These are phyloP conservation scores for Geotrichum histeridarum DNA, from an alignment of 1,139 yeast genomes.

Conservation along the genomic window DNA sequence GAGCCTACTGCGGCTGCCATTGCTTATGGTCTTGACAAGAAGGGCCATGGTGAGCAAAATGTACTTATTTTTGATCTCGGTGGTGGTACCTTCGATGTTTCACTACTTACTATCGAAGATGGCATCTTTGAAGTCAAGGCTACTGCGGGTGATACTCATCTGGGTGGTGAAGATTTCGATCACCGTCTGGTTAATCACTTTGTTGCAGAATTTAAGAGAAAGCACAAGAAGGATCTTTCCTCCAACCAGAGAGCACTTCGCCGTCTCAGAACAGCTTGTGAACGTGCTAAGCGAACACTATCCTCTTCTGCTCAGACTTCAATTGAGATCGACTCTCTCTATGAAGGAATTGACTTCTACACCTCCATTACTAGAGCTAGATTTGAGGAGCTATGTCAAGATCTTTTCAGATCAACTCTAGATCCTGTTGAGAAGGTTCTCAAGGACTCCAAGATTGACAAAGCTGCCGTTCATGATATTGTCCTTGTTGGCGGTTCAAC, in stretches of 20 bases:
- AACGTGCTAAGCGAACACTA: constrained; percentile 98
- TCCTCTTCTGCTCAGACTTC: constrained; percentile 96
- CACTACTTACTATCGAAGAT: constrained; percentile 92
- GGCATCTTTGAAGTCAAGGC: constrained; percentile 99
- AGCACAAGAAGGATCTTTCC: constrained; percentile 89
- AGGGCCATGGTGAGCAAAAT: constrained; percentile 77
- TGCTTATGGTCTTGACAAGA: constrained; percentile 95
- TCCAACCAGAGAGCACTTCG: constrained; percentile 92
- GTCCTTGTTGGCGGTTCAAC: constrained; percentile 99
- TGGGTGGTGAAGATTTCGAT: constrained; percentile 99
- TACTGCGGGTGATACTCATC: constrained; percentile 99
- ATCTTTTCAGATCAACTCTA: constrained; percentile 91
- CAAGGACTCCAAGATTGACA: constrained; percentile 88
- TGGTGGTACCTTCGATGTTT: constrained; percentile 99
- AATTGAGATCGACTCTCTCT: constrained; percentile 93
- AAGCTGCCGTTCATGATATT: constrained; percentile 87
- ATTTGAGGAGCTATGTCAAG: constrained; percentile 95
- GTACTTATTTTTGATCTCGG: constrained; percentile 93
- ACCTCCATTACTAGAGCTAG: constrained; percentile 97
- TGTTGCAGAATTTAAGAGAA: constrained; percentile 92
- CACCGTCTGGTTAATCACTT: constrained; percentile 92
- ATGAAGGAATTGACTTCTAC: constrained; percentile 95
- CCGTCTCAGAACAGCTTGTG: constrained; percentile 98
- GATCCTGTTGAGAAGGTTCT: constrained; percentile 98
- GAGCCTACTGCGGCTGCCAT: constrained; percentile 97